phyloP scores from a whole-genome alignment of 495 filamentous ascomycete species.

The Penicillium antarcticum region DNA sequence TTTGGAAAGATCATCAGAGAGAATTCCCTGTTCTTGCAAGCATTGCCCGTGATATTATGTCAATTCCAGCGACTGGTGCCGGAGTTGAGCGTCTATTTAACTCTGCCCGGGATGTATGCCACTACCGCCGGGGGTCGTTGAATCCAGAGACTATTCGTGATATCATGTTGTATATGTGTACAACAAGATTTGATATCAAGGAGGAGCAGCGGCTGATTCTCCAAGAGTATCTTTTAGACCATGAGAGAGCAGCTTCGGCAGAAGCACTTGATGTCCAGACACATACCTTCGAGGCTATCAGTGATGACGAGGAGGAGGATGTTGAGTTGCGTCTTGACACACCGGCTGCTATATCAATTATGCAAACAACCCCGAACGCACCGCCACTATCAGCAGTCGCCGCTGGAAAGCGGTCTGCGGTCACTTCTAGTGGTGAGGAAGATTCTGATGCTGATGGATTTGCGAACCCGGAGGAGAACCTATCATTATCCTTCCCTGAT shows the following conservation, averaged over 20 bases:
- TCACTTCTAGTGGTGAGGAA: neutral
- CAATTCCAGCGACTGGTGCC: conserved; percentile 1
- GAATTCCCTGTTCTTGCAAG: neutral
- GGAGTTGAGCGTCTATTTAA: conserved; percentile 5
- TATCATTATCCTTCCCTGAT: neutral
- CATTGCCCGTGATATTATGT: neutral
- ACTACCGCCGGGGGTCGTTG: neutral
- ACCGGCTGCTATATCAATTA: neutral
- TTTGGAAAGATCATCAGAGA: neutral
- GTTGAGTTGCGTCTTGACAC: neutral
- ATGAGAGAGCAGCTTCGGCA: neutral
- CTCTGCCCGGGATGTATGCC: conserved; percentile 2
- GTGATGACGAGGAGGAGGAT: neutral
- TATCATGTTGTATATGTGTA: conserved; percentile 5
- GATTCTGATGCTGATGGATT: neutral
- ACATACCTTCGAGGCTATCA: neutral
- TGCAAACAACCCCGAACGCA: neutral
- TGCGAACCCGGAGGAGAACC: neutral
- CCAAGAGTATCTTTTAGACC: neutral
- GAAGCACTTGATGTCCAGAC: neutral
- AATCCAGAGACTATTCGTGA: neutral
- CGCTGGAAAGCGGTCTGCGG: neutral
- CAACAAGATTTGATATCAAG: conserved; percentile 1
- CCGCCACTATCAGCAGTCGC: neutral
- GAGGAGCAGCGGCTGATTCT: neutral